phyloP scores from a whole-genome alignment of 371 early-diverging fungal genomes.

The Blakeslea trispora region DNA sequence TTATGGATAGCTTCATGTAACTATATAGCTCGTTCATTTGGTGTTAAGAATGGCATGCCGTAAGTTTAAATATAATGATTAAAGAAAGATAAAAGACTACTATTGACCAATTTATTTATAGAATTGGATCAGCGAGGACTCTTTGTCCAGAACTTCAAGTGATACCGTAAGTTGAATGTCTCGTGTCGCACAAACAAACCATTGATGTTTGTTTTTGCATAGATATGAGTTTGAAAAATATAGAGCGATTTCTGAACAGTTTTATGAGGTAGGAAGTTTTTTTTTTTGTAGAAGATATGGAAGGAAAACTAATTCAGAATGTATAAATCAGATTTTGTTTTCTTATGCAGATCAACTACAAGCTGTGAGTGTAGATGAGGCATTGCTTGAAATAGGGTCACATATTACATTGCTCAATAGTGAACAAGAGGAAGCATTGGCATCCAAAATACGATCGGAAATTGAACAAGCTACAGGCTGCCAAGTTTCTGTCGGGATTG shows the following conservation, averaged over 20 bases:
- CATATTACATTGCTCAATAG: slow-evolving; percentile 34
- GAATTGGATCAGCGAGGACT: slow-evolving; percentile 53
- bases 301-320: too few species aligned
- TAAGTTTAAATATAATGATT: slow-evolving; percentile 20
- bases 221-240: slow-evolving; percentile 84
- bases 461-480: slow-evolving; percentile 65
- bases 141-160: slow-evolving; percentile 67
- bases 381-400: slow-evolving; percentile 71
- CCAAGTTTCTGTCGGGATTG: slow-evolving; percentile 76
- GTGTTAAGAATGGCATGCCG: slow-evolving; percentile 77
- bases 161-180: slow-evolving; percentile 43
- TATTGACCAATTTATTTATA: slow-evolving; percentile 6
- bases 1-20: slow-evolving; percentile 68
- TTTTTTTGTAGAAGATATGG: too few species aligned
- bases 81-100: neutral
- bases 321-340: slow-evolving; percentile 61
- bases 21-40: slow-evolving; percentile 74
- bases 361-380: slow-evolving; percentile 83
- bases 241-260: slow-evolving; percentile 60
- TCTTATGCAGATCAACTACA: slow-evolving; percentile 70
- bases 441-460: slow-evolving; percentile 28
- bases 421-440: slow-evolving; percentile 36
- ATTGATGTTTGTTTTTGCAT: neutral
- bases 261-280: slow-evolving; percentile 66
- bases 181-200: too few species aligned